Conservation (phyloP, 2,329 filamentous ascomycete species). For the Xylogone sp. region DNA sequence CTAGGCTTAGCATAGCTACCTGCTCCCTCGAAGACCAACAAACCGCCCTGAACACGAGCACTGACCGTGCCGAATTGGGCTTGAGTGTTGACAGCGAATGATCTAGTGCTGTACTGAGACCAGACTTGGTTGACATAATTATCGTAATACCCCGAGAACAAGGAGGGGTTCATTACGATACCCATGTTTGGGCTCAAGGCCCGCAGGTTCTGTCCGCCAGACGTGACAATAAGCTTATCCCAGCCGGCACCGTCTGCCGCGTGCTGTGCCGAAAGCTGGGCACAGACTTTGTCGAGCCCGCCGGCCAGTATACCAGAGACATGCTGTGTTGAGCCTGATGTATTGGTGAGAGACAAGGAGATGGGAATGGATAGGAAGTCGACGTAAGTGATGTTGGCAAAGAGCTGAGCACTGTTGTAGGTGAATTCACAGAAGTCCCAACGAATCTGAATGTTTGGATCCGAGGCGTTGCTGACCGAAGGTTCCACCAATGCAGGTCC, state of each 20-base stretch:
- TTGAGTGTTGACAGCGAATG: slow-evolving; percentile 62
- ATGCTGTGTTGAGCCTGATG: slow-evolving; percentile 37
- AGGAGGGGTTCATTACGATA: slow-evolving; percentile 32
- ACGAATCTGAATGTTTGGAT: slow-evolving; percentile 55
- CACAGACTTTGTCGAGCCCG: slow-evolving; percentile 53
- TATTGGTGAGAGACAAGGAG: slow-evolving; percentile 44
- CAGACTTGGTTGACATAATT: slow-evolving; percentile 43
- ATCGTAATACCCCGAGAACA: slow-evolving; percentile 39
- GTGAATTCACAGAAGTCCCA: slow-evolving; percentile 71
- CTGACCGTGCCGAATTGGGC: slow-evolving; percentile 46
- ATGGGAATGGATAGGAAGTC: slow-evolving; percentile 67
- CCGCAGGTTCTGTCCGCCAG: slow-evolving; percentile 31
- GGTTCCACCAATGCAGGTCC: slow-evolving; percentile 67
- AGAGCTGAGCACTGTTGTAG: slow-evolving; percentile 57
- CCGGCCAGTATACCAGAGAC: slow-evolving; percentile 53
- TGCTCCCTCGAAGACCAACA: slow-evolving; percentile 31
- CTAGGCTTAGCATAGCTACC: slow-evolving; percentile 50
- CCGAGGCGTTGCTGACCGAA: slow-evolving; percentile 61
- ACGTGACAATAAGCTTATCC: slow-evolving; percentile 45
- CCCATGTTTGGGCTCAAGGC: slow-evolving; percentile 38
- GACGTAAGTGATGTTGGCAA: slow-evolving; percentile 67
- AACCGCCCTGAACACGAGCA: slow-evolving; percentile 38
- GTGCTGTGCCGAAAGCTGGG: slow-evolving; percentile 51
- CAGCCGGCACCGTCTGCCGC: slow-evolving; percentile 54
- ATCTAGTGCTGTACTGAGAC: slow-evolving; percentile 32